Conservation (phyloP, 768 basidiomycete genomes). For the Austroboletus eburneus region DNA sequence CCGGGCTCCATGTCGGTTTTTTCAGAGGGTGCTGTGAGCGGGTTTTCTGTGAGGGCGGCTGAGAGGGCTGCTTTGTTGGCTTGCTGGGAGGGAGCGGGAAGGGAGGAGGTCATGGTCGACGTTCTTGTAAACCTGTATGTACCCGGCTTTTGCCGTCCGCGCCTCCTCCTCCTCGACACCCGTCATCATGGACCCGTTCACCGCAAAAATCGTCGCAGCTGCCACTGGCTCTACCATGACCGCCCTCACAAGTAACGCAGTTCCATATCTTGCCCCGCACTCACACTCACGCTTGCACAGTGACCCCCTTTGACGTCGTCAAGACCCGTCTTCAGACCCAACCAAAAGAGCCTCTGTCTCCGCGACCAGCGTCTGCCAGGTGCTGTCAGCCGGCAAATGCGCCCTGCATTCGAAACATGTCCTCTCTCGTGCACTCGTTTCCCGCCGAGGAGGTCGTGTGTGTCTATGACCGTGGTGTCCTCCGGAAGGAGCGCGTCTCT, state of each 20-base stretch:
- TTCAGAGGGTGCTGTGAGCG: conserved; percentile 17
- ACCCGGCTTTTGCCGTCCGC: conserved; percentile 25
- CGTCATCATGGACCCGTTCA: conserved; percentile 55
- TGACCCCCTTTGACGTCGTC: conserved; percentile 99
- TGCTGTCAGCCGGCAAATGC: conserved; percentile 63
- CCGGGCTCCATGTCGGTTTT: conserved; percentile 61
- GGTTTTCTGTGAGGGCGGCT: conserved; percentile 64
- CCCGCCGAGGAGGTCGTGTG: conserved; percentile 67
- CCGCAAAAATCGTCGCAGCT: conserved; percentile 78
- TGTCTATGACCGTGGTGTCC: conserved; percentile 70
- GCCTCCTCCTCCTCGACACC: background rate
- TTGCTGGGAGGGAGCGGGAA: conserved; percentile 65
- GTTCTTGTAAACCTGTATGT: no score
- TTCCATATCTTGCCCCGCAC: conserved; percentile 5
- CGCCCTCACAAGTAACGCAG: conserved; percentile 67
- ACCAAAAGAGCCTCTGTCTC: conserved; percentile 52
- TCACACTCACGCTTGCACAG: conserved; percentile 38
- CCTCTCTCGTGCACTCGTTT: conserved; percentile 59
- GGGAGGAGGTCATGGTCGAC: conserved; percentile 36
- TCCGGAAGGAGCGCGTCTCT: conserved; percentile 67
- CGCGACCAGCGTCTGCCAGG: conserved; percentile 48
- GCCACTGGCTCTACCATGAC: conserved; percentile 78
- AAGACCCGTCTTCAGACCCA: conserved; percentile 97
- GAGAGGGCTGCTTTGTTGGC: conserved; percentile 77
- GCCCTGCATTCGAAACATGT: conserved; percentile 72